Evolutionary conservation across 495 filamentous ascomycete species (phyloP), one percentile per base, ranked within the genome.

Genomic region (Darksidea phi): DNA sequence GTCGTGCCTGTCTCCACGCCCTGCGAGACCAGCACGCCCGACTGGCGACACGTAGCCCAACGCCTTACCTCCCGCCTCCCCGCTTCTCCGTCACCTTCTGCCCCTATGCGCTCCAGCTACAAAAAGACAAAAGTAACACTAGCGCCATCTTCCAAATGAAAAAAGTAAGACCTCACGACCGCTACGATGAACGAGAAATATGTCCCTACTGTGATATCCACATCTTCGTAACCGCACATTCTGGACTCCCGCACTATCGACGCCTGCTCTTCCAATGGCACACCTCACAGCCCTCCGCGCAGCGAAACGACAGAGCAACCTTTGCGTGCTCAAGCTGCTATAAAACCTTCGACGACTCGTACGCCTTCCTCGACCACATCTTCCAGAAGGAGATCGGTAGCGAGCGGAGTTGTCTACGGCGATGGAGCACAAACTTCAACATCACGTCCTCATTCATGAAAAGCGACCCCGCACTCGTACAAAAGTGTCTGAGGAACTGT

Each of bases 31-130:
- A 61, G 52, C 43, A 47, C 47, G 24, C 10, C 12, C 63, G 63
- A 4, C 45, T 66, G 2, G 24, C 5, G 17, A 28, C 54, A 1
- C 37, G 34, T 8, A 36, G 12, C 34, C 7, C 13, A 21, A 38
- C 50, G 2, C 54, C 55, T 0, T 52, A 42, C 20, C 57, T 66
- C 15, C 63, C 63, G 18, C 56, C 57, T 21, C 63, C 63, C 17
- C 63, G 57, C 21, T 61, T 66, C 57, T 66, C 63, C 25, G 56
- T 66, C 45, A 66, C 50, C 11, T 61, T 56, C 51, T 66, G 63
- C 51, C 56, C 57, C 25, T 66, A 50, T 25, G 63, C 63, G n/a
- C 13, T 28, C 1, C 46, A 60, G 28, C 38, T 66, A 17, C 49
- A 52, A 47, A 66, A 57, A 25, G 57, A 66, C 11, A 1, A 25